Base-by-base conservation (phyloP, 352 stramenopile species). In the Blastocystis sp. region DNA sequence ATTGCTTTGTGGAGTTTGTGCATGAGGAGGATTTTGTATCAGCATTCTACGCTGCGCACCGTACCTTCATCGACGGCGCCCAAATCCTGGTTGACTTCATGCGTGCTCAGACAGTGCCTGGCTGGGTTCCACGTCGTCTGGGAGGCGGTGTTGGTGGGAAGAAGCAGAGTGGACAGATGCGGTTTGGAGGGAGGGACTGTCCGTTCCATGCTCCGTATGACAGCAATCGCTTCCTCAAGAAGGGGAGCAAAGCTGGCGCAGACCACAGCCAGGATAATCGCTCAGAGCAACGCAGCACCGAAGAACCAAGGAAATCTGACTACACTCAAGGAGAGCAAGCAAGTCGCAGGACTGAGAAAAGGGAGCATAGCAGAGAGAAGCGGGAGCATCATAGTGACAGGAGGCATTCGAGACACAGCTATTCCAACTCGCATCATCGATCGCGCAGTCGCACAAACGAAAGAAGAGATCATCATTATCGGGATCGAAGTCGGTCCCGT, bases 21-120 rank as follows among this genome's bases (percentile, higher is more conserved):
- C 62, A 89, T 56, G 78, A 89, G 11, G 66, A 89, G 66, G 78
- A 89, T 30, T 79, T 89, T 39, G 16, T 11, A 26, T 76, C 63
- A 16, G 78, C 78, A 9, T 89, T 89, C 56, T 89, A 76, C 62
- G 53, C 18, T 9, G 64, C 66, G 3, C 78, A 89, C 47, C 37
- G 45, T 13, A 62, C 37, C 18, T 45, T 18, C 30, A 16, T 89
- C 18, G 66, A 89, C 39, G 78, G 62, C 39, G 26, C n/a, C 9
- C 78, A 89, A 20, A 89, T 89, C 43, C 43, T 89, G 7, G 66
- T 89, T 7, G 78, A 89, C 45, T 89, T 79, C 39, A 79, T 79
- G 66, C 37, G 78, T 18, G 53, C 73, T 8, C 66, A 79, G 45
- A 89, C 66, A n/a, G 50, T 89, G 54, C 66, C 66, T 16, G 78